These are phyloP conservation scores for Wickerhamomyces xylosicus DNA, from an alignment of 805 yeast genomes.

Conservation along the genomic window DNA sequence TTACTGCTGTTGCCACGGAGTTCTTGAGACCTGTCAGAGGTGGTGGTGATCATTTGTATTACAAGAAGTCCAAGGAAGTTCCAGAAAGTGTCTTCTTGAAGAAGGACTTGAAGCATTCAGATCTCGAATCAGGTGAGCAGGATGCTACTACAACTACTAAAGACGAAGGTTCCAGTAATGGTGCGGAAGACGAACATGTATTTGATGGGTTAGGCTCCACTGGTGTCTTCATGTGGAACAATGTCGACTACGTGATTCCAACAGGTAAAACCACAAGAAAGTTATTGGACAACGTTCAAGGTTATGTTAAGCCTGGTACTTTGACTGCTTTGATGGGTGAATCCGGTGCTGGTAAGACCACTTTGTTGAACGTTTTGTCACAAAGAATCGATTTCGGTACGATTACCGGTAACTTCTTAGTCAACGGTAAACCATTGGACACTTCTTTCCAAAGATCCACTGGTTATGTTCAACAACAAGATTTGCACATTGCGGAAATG, in stretches of 20 bases:
- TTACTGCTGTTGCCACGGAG: conserved; percentile 41
- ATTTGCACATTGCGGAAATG: conserved; percentile 56
- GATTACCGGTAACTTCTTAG: conserved; percentile 33
- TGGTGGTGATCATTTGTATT: conserved; percentile 62
- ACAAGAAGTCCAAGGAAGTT: conserved; percentile 37
- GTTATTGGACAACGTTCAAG: conserved; percentile 29
- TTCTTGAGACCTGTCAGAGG: conserved; percentile 50
- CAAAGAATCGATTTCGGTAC: conserved; percentile 60
- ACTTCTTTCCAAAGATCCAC: conserved; percentile 26
- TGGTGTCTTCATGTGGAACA: conserved; percentile 71
- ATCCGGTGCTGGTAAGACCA: conserved; percentile 71
- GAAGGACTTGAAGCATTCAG: conserved; percentile 16
- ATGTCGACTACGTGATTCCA: conserved; percentile 60
- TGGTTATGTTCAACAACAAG: conserved; percentile 80
- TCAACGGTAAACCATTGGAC: conserved; percentile 36
- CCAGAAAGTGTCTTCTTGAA: conserved; percentile 29
- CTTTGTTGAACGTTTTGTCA: conserved; percentile 53
- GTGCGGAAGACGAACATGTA: conserved; percentile 23
- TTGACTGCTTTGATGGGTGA: conserved; percentile 75
- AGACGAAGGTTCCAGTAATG: conserved; percentile 12
- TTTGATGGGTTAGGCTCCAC: conserved; percentile 17
- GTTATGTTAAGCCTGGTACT: conserved; percentile 67
- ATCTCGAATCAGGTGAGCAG: conserved; percentile 17
- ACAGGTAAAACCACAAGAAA: conserved; percentile 45
- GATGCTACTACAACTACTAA: conserved; percentile 20